A percentile compares a stretch with the other conserved stretches of the same genome.
These are phyloP conservation scores for Dactylellina haptotyla DNA, from an alignment of 2,329 filamentous ascomycete species.

Conservation along the genomic window DNA sequence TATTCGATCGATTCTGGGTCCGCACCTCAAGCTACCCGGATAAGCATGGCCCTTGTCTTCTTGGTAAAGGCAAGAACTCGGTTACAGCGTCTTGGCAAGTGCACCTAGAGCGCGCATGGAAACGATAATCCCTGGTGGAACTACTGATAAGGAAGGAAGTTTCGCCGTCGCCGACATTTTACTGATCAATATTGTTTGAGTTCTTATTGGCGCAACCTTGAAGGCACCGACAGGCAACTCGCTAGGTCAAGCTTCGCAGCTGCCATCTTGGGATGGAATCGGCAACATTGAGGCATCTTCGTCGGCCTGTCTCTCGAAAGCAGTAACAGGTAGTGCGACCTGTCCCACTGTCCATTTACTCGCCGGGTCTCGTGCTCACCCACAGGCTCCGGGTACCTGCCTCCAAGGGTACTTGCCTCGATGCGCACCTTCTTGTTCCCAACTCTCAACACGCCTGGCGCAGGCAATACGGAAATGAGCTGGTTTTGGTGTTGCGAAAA, in stretches of 20 bases:
- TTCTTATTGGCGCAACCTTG: slow-evolving; percentile 18
- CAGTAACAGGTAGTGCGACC: slow-evolving; percentile 28
- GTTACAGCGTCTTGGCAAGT: slow-evolving; percentile 28
- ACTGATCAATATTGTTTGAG: not conserved
- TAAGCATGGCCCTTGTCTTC: not conserved
- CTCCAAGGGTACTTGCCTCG: slow-evolving; percentile 1
- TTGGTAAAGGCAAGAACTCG: slow-evolving; percentile 10
- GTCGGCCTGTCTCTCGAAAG: slow-evolving; percentile 18
- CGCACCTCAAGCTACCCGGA: not conserved
- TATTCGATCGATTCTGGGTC: no score
- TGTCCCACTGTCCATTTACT: slow-evolving; percentile 14
- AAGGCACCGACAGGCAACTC: slow-evolving; percentile 35
- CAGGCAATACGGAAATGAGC: slow-evolving; percentile 34
- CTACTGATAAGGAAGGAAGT: slow-evolving; percentile 39
- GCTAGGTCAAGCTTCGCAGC: slow-evolving; percentile 1
- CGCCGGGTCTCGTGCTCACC: slow-evolving; percentile 25
- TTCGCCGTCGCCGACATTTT: slow-evolving; percentile 19
- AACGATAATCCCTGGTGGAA: not conserved
- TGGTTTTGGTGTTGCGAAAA: slow-evolving; percentile 23
- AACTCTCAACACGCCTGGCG: not conserved
- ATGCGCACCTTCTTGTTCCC: slow-evolving; percentile 37
- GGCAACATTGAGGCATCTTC: slow-evolving; percentile 12
- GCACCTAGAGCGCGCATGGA: no score
- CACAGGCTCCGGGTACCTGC: slow-evolving; percentile 12
- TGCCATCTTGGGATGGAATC: slow-evolving; percentile 47